Evolutionary conservation across 192 early-diverging fungal genomes (phyloP).

Genomic region (Coemansia sp.): DNA sequence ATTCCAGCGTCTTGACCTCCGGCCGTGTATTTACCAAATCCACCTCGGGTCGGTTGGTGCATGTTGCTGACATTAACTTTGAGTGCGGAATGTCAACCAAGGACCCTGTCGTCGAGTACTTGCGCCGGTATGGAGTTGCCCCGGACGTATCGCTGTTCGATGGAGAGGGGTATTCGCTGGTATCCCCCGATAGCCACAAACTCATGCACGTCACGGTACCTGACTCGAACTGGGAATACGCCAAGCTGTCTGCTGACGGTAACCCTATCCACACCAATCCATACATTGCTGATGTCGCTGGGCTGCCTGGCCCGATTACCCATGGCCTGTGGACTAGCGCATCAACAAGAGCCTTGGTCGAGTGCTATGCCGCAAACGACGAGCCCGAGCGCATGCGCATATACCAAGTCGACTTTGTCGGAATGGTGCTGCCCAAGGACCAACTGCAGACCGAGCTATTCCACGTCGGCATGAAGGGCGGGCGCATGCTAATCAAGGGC

Average conservation of each 20-base stretch:
- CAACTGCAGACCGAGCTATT: conserved; percentile 79
- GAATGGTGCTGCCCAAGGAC: conserved; percentile 91
- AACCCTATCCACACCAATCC: conserved; percentile 95
- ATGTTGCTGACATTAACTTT: conserved; percentile 79
- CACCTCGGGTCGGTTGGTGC: conserved; percentile 64
- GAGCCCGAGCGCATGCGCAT: conserved; percentile 78
- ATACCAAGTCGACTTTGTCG: conserved; percentile 81
- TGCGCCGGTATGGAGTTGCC: conserved; percentile 69
- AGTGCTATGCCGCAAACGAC: conserved; percentile 87
- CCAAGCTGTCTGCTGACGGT: conserved; percentile 77
- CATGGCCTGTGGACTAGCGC: conserved; percentile 97
- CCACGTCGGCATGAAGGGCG: conserved; percentile 92
- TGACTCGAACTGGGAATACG: conserved; percentile 79
- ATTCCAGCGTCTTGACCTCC: conserved; percentile 72
- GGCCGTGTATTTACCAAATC: conserved; percentile 62
- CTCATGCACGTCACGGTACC: conserved; percentile 53
- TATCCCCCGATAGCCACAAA: neutral
- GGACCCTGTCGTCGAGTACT: conserved; percentile 85
- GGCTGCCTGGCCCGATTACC: conserved; percentile 88
- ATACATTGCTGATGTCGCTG: conserved; percentile 88
- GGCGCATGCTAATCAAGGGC: conserved; percentile 91
- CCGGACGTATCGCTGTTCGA: conserved; percentile 77
- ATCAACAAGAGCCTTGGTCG: conserved; percentile 88
- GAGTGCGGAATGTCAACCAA: conserved; percentile 66
- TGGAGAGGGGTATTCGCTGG: conserved; percentile 62